phyloP scores from a whole-genome alignment of 2,329 filamentous ascomycete genomes.

The Zelopaecilomyces penicillatus region DNA sequence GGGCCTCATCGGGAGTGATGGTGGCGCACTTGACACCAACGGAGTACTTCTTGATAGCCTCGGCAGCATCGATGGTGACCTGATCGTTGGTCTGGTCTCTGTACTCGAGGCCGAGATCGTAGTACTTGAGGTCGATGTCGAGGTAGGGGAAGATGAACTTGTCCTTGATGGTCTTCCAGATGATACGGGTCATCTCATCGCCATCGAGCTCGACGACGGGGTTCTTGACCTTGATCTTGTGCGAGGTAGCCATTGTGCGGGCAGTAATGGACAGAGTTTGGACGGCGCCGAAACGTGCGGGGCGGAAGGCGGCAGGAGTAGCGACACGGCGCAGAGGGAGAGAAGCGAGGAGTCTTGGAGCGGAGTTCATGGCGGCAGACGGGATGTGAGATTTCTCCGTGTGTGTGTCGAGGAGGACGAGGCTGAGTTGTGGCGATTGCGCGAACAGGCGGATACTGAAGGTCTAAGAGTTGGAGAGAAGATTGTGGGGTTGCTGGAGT shows the following conservation, averaged over 20 bases:
- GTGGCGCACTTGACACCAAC: constrained; percentile 99
- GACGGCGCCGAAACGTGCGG: constrained; percentile 31
- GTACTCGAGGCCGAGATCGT: constrained; percentile 87
- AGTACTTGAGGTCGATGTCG: constrained; percentile 97
- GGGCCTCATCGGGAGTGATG: constrained; percentile 94
- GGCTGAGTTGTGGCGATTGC: too few species aligned
- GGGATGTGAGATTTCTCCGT: background rate
- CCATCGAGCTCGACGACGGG: constrained; percentile 96
- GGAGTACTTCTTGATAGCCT: constrained; percentile 98
- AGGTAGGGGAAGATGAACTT: constrained; percentile 96
- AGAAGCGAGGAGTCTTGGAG: constrained; percentile 23
- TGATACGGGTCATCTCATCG: constrained; percentile 94
- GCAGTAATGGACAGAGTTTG: constrained; percentile 57
- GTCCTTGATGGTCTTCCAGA: constrained; percentile 99
- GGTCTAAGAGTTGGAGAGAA: too few species aligned
- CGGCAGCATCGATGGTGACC: constrained; percentile 89
- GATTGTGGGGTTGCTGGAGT: too few species aligned
- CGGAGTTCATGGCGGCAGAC: constrained; percentile 17
- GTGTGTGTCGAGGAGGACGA: too few species aligned
- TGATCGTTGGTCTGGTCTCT: constrained; percentile 93
- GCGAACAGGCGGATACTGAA: too few species aligned
- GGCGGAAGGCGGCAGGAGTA: constrained; percentile 28
- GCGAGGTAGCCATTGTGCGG: constrained; percentile 47
- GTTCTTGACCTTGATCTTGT: constrained; percentile 99
- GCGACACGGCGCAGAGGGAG: constrained; percentile 20